Conservation (phyloP, 2,329 filamentous ascomycete genomes). For the Ceratocystis colombiana region DNA sequence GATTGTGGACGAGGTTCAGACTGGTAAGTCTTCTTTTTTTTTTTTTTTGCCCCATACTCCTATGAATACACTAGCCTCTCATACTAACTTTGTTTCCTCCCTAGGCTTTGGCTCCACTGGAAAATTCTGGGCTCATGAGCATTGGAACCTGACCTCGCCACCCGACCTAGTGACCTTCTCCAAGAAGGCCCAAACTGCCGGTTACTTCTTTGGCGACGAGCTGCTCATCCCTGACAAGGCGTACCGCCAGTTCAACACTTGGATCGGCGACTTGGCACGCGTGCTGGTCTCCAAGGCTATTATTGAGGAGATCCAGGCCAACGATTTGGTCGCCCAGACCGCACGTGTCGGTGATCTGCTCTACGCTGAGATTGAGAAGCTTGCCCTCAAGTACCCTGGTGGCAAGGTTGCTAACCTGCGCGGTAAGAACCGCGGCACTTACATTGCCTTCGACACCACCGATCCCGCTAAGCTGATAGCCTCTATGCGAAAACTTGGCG, state of each 20-base stretch:
- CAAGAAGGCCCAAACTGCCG: constrained; percentile 90
- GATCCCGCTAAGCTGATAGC: constrained; percentile 54
- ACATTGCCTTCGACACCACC: constrained; percentile 69
- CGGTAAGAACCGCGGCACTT: constrained; percentile 58
- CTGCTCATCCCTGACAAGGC: constrained; percentile 80
- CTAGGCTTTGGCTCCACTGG: constrained; percentile 74
- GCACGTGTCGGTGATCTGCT: constrained; percentile 58
- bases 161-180: constrained; percentile 93
- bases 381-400: constrained; percentile 54
- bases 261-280: constrained; percentile 87
- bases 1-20: constrained; percentile 92
- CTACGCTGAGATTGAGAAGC: constrained; percentile 51
- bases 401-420: constrained; percentile 61
- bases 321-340: constrained; percentile 70
- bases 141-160: constrained; percentile 71
- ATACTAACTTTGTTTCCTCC: background rate
- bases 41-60: background rate
- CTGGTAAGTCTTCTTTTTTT: constrained; percentile 37
- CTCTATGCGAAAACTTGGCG: constrained; percentile 59
- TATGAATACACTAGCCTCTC: background rate
- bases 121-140: constrained; percentile 94
- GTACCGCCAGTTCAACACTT: constrained; percentile 94
- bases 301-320: constrained; percentile 65
- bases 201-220: constrained; percentile 80
- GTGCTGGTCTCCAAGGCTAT: constrained; percentile 80